Conservation (phyloP, 352 stramenopile genomes). For the Phytophthora fragariae region DNA sequence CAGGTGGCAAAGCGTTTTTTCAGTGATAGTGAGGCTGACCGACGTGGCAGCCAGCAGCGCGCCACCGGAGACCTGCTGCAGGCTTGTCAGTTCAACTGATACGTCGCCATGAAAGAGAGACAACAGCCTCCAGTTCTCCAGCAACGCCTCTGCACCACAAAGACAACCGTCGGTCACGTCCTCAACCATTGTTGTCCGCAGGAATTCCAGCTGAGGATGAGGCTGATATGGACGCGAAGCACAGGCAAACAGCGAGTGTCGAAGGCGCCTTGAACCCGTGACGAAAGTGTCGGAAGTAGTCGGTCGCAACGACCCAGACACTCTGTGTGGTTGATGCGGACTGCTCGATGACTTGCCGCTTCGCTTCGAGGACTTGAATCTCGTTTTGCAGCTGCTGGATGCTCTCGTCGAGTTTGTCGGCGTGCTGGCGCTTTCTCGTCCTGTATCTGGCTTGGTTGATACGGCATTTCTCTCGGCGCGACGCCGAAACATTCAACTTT, state of each 20-base stretch:
- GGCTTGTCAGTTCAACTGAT: background rate
- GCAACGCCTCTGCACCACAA: constrained; percentile 8
- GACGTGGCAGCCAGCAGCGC: constrained; percentile 4
- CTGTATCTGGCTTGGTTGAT: constrained; percentile 30
- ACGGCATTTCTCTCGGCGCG: constrained; percentile 20
- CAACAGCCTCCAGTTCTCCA: constrained; percentile 21
- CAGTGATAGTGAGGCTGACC: constrained; percentile 12
- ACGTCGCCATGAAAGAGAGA: constrained; percentile 17
- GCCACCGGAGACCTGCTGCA: constrained; percentile 2
- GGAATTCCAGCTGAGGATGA: constrained; percentile 20
- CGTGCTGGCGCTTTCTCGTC: constrained; percentile 12
- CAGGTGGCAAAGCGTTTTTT: constrained; percentile 18
- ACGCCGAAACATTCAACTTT: background rate
- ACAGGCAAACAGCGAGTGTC: background rate
- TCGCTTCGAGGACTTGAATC: constrained; percentile 6
- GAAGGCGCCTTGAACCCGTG: constrained; percentile 11
- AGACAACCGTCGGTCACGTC: constrained; percentile 18
- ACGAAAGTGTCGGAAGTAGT: constrained; percentile 25
- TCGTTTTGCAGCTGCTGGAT: constrained; percentile 15
- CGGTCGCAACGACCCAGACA: constrained; percentile 19
- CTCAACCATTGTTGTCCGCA: background rate
- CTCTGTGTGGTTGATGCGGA: background rate
- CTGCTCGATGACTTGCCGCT: constrained; percentile 1
- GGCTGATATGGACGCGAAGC: too few species aligned
- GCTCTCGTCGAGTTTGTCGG: background rate